These are phyloP conservation scores for Letharia columbiana DNA, from an alignment of 495 filamentous ascomycete species.

Conservation along the genomic window DNA sequence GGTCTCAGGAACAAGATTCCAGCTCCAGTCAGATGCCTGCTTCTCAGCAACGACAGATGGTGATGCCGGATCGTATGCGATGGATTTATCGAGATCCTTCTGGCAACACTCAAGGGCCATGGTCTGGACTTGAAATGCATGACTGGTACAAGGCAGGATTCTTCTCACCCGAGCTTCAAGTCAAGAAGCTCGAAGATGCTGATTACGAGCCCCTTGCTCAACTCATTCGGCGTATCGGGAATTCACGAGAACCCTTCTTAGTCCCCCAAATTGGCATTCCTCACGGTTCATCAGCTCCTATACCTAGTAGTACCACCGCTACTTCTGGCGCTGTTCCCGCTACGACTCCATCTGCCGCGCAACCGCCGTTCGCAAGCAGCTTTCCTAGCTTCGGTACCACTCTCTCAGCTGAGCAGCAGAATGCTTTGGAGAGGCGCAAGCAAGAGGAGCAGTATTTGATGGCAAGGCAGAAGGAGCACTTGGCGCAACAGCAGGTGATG, in stretches of 20 bases:
- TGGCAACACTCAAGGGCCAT: conserved; percentile 85
- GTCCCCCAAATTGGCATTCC: conserved; percentile 93
- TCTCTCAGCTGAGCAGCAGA: conserved; percentile 93
- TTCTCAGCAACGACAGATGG: conserved; percentile 77
- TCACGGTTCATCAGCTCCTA: conserved; percentile 59
- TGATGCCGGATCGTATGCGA: conserved; percentile 98
- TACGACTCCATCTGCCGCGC: conserved; percentile 49
- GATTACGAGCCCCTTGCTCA: conserved; percentile 97
- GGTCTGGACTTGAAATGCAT: conserved; percentile 96
- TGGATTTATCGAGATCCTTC: conserved; percentile 97
- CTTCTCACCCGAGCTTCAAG: conserved; percentile 86
- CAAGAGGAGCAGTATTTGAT: conserved; percentile 97
- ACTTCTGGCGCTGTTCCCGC: conserved; percentile 34
- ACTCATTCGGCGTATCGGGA: conserved; percentile 90
- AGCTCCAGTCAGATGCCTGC: conserved; percentile 51
- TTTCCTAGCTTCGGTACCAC: conserved; percentile 98
- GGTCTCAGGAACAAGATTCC: conserved; percentile 25
- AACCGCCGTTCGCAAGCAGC: conserved; percentile 88
- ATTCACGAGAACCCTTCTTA: conserved; percentile 93
- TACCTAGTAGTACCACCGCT: conserved; percentile 37
- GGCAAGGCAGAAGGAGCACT: conserved; percentile 86
- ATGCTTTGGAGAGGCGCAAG: conserved; percentile 89
- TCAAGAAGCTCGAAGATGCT: conserved; percentile 84
- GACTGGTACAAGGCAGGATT: conserved; percentile 99
- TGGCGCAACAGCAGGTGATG: conserved; percentile 67